A percentile compares a stretch with the other conserved stretches of the same genome.
phyloP scores from a whole-genome alignment of 73 alveolate species.

The Symbiodinium pilosum region DNA sequence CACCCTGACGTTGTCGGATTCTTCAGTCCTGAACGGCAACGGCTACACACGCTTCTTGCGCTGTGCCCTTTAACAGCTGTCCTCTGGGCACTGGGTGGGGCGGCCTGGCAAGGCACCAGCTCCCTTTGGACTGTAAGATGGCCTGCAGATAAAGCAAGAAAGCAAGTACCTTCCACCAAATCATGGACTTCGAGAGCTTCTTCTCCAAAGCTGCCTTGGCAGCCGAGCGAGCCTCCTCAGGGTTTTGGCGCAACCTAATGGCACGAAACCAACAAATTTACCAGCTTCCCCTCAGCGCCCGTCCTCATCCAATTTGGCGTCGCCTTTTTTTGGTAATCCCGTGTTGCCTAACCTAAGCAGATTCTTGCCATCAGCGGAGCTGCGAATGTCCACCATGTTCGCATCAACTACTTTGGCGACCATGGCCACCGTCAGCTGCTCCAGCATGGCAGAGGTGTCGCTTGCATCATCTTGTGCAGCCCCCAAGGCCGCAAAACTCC shows the following conservation, averaged over 20 bases:
- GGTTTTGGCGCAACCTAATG: background rate
- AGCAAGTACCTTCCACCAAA: slow-evolving; percentile 73
- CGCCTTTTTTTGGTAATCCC: background rate
- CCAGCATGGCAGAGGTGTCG: background rate
- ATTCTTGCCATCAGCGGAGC: background rate
- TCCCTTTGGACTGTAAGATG: too few relatives aligned
- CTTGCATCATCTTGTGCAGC: background rate
- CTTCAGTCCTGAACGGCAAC: background rate
- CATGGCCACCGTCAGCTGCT: slow-evolving; percentile 68
- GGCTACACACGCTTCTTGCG: background rate
- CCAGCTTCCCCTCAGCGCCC: background rate
- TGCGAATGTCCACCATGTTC: slow-evolving; percentile 25
- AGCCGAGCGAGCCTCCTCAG: background rate
- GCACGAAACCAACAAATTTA: background rate
- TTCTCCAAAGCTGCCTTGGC: slow-evolving; percentile 17
- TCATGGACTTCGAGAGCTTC: slow-evolving; percentile 50
- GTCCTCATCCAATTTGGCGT: background rate
- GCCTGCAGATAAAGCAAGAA: too few relatives aligned
- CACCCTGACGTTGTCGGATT: background rate
- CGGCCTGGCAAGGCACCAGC: background rate
- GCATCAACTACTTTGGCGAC: slow-evolving; percentile 24
- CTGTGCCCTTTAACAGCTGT: background rate
- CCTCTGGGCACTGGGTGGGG: background rate
- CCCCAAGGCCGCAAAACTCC: background rate
- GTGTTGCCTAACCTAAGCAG: slow-evolving; percentile 64